Evolutionary conservation across 1,284 basidiomycete genomes (phyloP).

Genomic region (Xerocomus amazonicus): DNA sequence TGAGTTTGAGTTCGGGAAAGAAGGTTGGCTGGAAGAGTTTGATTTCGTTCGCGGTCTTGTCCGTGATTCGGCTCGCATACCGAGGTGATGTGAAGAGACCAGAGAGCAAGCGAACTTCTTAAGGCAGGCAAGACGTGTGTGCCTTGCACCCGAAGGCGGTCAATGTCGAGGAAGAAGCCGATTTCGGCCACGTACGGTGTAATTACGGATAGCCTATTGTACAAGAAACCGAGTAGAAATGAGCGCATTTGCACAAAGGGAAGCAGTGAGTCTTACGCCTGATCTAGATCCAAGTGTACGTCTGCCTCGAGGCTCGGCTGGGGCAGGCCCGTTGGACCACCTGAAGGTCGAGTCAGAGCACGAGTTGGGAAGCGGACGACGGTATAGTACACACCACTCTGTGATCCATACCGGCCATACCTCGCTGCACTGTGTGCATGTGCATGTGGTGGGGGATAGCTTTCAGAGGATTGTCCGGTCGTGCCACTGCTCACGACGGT

Average conservation of each 20-base stretch:
- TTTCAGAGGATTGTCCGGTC: neutral
- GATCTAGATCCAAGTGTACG: conserved; percentile 1
- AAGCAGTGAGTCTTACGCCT: conserved; percentile 8
- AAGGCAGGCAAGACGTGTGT: conserved; percentile 32
- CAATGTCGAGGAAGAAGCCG: conserved; percentile 34
- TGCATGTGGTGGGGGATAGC: neutral
- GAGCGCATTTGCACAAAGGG: neutral
- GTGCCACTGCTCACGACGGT: neutral
- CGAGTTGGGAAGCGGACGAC: neutral
- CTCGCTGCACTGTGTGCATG: neutral
- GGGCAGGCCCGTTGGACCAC: neutral
- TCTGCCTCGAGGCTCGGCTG: conserved; percentile 3
- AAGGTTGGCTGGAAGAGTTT: conserved; percentile 20
- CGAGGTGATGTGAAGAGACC: conserved; percentile 34
- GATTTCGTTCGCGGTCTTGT: neutral
- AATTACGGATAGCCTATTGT: conserved; percentile 20
- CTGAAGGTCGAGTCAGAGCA: neutral
- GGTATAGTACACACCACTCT: conserved; percentile 6
- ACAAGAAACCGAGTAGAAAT: neutral
- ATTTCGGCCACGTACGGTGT: conserved; percentile 24
- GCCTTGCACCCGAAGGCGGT: conserved; percentile 28
- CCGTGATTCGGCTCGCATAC: conserved; percentile 16
- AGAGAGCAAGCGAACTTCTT: conserved; percentile 35
- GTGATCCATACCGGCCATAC: neutral
- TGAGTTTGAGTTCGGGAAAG: conserved; percentile 33